Evolutionary conservation across 305 asterid species (phyloP).

Genomic region (Fraxinus baroniana): DNA sequence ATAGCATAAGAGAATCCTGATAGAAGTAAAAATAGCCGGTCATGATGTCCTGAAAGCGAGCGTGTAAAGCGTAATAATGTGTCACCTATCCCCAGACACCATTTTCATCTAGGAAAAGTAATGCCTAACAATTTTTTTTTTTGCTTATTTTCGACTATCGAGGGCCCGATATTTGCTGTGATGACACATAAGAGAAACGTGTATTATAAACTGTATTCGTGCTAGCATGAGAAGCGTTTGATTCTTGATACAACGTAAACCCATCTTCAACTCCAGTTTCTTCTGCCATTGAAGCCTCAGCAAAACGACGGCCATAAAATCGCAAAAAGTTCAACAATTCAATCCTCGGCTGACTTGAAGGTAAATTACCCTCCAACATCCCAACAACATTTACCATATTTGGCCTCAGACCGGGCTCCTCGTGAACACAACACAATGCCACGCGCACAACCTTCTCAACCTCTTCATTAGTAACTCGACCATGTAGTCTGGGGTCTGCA

Average conservation of each 20-base stretch:
- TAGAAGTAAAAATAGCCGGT: not conserved
- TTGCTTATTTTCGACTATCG: conserved; percentile 26
- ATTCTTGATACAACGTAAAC: conserved; percentile 24
- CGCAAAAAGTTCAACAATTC: conserved; percentile 57
- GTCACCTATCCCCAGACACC: not conserved
- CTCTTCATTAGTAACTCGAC: conserved; percentile 37
- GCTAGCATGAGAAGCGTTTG: conserved; percentile 30
- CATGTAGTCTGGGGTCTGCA: conserved; percentile 43
- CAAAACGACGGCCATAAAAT: conserved; percentile 49
- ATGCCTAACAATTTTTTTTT: not conserved
- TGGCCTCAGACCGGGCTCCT: conserved; percentile 58
- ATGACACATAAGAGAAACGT: conserved; percentile 36
- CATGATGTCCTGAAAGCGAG: not conserved
- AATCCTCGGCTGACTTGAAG: conserved; percentile 32
- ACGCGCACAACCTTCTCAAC: conserved; percentile 49
- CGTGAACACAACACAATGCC: conserved; percentile 59
- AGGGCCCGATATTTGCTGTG: conserved; percentile 61
- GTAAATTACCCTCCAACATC: conserved; percentile 49
- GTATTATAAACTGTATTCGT: conserved; percentile 31
- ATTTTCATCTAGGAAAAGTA: not conserved
- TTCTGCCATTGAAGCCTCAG: conserved; percentile 31
- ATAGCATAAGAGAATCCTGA: not conserved
- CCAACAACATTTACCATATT: conserved; percentile 53
- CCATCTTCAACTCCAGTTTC: conserved; percentile 25
- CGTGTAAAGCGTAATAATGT: not conserved